Base-by-base conservation (phyloP, 2,329 filamentous ascomycete genomes). In the Huntiella abstrusa region DNA sequence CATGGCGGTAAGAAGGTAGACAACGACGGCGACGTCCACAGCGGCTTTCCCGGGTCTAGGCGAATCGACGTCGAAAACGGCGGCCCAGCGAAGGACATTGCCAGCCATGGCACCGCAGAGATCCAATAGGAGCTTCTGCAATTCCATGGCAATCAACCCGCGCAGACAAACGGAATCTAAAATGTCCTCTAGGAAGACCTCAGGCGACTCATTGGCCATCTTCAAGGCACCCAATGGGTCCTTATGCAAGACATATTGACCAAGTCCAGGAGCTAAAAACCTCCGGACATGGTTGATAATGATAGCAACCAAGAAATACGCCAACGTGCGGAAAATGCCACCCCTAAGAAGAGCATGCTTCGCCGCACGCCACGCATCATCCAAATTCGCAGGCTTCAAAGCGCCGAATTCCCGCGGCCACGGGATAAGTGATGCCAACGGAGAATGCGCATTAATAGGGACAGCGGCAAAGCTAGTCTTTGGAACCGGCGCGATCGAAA, bases 271-370 rank as follows among this genome's bases (percentile, higher is more conserved):
- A 8, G 46, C 37, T 0, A 64, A 47, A n/a, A 58, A 52, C 15
- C 60, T 54, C 4, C 61, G 58, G 12, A 63, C 53, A 51, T 68
- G 64, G 55, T 66, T 60, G 19, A 59, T 37, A 10, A 65, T 49
- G 12, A 62, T 56, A 43, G 64, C 64, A 35, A 57, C 54, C 11
- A 56, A 35, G 38, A 63, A 53, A 42, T 56, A 55, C 1, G 53
- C 50, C 10, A 59, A 52, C 1, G 53, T 53, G 4, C 51, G 45
- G 5, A 52, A 48, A 49, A 56, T 52, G 33, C 57, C 56, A 38
- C 54, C 49, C 6, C 53, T 53, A 39, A 61, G 52, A 4, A 58
- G 40, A 15, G 52, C 43, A 13, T 49, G 47, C 13, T 49, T 49
- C 6, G 47, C 47, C 5, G 47, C 47, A 10, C 47, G 47, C 43